A percentile compares a stretch with the other conserved stretches of the same genome.
phyloP scores from a whole-genome alignment of 805 yeast species.

The Ogataea thermomethanolica region DNA sequence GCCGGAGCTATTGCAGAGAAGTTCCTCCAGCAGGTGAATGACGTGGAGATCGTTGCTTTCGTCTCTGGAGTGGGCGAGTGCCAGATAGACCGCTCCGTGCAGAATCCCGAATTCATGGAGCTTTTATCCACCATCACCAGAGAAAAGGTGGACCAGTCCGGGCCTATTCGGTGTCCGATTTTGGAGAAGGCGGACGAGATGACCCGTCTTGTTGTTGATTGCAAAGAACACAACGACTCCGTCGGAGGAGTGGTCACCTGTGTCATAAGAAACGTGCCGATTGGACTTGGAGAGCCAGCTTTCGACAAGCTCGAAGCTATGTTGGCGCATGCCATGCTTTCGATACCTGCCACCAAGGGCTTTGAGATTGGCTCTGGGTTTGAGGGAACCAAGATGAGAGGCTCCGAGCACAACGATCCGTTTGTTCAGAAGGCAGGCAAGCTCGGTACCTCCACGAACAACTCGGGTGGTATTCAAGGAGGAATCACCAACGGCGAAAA shows the following conservation, averaged over 20 bases:
- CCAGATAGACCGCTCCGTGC: constrained; percentile 71
- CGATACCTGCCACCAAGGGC: constrained; percentile 97
- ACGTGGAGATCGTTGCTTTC: constrained; percentile 93
- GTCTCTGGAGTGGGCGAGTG: constrained; percentile 88
- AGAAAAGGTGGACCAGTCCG: constrained; percentile 80
- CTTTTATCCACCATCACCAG: constrained; percentile 76
- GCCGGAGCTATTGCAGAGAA: constrained; percentile 99
- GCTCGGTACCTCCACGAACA: constrained; percentile 84
- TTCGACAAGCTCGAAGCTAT: constrained; percentile 95
- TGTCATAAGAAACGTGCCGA: constrained; percentile 89
- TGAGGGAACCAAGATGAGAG: constrained; percentile 82
- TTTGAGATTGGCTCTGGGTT: constrained; percentile 98
- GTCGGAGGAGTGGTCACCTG: constrained; percentile 98
- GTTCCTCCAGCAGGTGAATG: constrained; percentile 67
- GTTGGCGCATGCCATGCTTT: constrained; percentile 96
- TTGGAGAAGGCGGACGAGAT: constrained; percentile 64
- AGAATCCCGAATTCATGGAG: constrained; percentile 59
- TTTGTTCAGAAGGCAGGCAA: constrained; percentile 60
- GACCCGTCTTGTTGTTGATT: constrained; percentile 83
- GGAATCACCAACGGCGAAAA: constrained; percentile 96
- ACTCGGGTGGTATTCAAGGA: constrained; percentile 97
- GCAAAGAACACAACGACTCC: constrained; percentile 84
- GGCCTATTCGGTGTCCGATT: constrained; percentile 94
- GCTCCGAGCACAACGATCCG: constrained; percentile 91
- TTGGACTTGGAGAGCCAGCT: constrained; percentile 97